These are phyloP conservation scores for Amorphotheca resinae DNA, from an alignment of 495 filamentous ascomycete species.

Conservation along the genomic window DNA sequence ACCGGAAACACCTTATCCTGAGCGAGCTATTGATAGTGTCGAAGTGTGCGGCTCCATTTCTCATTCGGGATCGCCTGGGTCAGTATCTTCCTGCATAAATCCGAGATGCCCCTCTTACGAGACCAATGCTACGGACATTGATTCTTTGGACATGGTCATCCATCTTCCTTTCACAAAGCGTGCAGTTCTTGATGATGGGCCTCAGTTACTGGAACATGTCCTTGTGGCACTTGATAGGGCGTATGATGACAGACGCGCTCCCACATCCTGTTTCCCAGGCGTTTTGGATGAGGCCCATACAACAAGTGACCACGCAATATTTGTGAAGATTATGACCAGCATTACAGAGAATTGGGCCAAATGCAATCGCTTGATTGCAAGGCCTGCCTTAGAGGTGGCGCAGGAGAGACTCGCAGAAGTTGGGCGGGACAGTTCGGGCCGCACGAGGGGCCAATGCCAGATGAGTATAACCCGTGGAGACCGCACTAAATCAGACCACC, in stretches of 20 bases:
- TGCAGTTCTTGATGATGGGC: constrained; percentile 8
- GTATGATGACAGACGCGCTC: background rate
- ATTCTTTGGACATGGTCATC: constrained; percentile 2
- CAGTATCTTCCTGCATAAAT: constrained; percentile 5
- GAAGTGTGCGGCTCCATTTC: constrained; percentile 3
- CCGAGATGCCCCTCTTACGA: background rate
- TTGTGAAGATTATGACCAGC: constrained; percentile 10
- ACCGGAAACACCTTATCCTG: constrained; percentile 1
- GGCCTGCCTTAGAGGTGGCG: constrained; percentile 4
- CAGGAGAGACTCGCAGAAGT: constrained; percentile 9
- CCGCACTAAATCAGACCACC: constrained; percentile 1
- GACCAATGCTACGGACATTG: constrained; percentile 5
- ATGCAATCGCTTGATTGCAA: constrained; percentile 9
- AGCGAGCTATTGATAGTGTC: constrained; percentile 2
- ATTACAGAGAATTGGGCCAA: constrained; percentile 10
- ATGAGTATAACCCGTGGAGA: constrained; percentile 5
- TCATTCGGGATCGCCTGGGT: constrained; percentile 1
- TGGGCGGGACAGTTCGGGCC: constrained; percentile 4
- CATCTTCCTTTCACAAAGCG: constrained; percentile 5
- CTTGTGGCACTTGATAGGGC: constrained; percentile 6
- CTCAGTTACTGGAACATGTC: constrained; percentile 6
- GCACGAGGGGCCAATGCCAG: constrained; percentile 6
- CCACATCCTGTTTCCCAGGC: background rate
- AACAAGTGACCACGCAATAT: constrained; percentile 3
- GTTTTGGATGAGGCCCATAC: background rate